Evolutionary conservation across 441 rosid genomes (phyloP).

Genomic region (Gossypium davidsonii): DNA sequence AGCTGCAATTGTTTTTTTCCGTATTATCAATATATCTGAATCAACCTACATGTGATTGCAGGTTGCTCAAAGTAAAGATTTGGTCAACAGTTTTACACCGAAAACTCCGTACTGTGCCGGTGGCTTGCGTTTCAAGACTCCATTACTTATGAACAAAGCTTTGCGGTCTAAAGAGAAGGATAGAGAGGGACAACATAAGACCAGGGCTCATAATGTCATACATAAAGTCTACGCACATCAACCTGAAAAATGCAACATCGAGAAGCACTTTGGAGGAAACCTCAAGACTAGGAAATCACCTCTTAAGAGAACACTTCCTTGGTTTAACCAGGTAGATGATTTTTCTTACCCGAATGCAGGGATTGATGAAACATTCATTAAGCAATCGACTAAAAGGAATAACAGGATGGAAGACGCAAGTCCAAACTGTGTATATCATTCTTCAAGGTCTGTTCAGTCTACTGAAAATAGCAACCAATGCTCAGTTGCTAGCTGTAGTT

Average conservation of each 20-base stretch:
- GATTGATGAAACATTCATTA: slow-evolving; percentile 8
- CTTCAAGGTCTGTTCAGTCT: slow-evolving; percentile 15
- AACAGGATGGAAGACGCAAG: slow-evolving; percentile 8
- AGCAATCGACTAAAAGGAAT: slow-evolving; percentile 3
- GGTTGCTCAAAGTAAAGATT: slow-evolving; percentile 19
- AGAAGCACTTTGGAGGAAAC: slow-evolving; percentile 9
- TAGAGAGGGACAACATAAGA: not conserved
- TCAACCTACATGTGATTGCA: slow-evolving; percentile 12
- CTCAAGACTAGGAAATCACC: slow-evolving; percentile 12
- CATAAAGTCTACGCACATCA: slow-evolving; percentile 4
- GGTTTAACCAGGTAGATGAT: slow-evolving; percentile 9
- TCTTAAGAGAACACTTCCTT: not conserved
- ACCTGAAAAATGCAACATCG: slow-evolving; percentile 1
- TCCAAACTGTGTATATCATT: slow-evolving; percentile 3
- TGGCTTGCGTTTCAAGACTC: slow-evolving; percentile 7
- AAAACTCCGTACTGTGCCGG: not conserved
- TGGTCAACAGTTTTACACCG: not conserved
- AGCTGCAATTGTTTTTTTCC: not conserved
- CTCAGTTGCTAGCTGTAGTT: slow-evolving; percentile 28
- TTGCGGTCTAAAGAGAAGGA: not conserved
- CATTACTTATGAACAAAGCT: not conserved
- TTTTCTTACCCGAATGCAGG: not conserved
- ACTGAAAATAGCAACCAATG: slow-evolving; percentile 24
- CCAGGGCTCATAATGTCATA: not conserved
- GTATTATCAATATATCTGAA: not conserved